These are phyloP conservation scores for Scheffersomyces titani DNA, from an alignment of 1,139 yeast genomes.

Conservation along the genomic window DNA sequence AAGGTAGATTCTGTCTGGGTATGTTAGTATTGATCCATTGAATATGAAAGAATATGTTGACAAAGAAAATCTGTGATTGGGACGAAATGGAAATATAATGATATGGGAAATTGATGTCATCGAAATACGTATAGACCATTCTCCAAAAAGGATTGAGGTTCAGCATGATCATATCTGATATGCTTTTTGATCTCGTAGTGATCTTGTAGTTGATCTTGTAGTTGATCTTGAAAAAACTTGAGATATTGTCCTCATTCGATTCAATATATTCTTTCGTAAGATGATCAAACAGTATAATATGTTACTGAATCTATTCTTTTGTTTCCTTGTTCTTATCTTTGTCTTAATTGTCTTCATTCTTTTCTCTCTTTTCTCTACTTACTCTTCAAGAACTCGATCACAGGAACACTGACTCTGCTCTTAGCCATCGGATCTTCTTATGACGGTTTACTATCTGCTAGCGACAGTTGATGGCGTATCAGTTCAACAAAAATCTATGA, in stretches of 20 bases:
- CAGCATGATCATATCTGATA: too few species aligned
- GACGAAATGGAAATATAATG: too few species aligned
- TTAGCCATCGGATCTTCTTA: constrained; percentile 16
- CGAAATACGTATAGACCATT: too few species aligned
- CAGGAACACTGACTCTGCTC: constrained; percentile 29
- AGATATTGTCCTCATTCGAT: too few species aligned
- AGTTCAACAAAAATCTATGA: background rate
- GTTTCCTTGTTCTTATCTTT: too few species aligned
- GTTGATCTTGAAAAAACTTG: too few species aligned
- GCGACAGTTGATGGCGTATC: constrained; percentile 5
- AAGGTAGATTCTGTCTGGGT: constrained; percentile 75
- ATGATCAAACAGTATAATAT: too few species aligned
- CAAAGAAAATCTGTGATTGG: too few species aligned
- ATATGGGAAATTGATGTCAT: too few species aligned
- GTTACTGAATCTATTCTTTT: too few species aligned
- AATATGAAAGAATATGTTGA: background rate
- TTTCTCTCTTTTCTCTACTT: constrained; percentile 16
- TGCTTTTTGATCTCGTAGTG: background rate
- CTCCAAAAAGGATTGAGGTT: too few species aligned
- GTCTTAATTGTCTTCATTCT: background rate
- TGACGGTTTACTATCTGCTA: constrained; percentile 4
- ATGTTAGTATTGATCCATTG: constrained; percentile 19
- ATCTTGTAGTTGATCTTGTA: background rate
- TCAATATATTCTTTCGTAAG: too few species aligned
- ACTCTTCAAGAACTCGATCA: constrained; percentile 50